phyloP scores from a whole-genome alignment of 1,284 basidiomycete genomes.

The Heterobasidion annosum region DNA sequence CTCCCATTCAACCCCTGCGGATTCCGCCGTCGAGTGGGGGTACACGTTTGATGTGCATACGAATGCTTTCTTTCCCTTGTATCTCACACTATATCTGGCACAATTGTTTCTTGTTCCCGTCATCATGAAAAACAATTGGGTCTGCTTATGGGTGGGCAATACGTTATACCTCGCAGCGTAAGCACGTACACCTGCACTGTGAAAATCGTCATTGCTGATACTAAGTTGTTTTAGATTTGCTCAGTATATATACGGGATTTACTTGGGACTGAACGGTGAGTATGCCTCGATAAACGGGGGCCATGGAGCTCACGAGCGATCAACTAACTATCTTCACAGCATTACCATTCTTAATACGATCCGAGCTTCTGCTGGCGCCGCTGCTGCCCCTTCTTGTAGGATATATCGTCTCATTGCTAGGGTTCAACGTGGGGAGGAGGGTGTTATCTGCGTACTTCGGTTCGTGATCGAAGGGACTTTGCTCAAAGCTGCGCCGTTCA shows the following conservation, averaged over 20 bases:
- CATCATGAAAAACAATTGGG: conserved; percentile 79
- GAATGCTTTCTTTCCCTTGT: conserved; percentile 91
- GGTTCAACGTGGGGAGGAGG: conserved; percentile 81
- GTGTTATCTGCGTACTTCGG: conserved; percentile 76
- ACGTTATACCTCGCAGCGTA: conserved; percentile 84
- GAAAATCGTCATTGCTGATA: background rate
- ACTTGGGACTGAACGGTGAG: conserved; percentile 78
- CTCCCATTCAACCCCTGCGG: conserved; percentile 61
- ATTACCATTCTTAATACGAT: conserved; percentile 84
- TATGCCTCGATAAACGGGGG: background rate
- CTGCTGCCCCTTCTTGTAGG: conserved; percentile 76
- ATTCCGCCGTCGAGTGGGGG: conserved; percentile 79
- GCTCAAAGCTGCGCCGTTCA: no score
- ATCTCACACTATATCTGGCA: conserved; percentile 79
- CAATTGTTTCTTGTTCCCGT: conserved; percentile 81
- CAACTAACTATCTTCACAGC: conserved; percentile 32
- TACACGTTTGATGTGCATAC: conserved; percentile 95
- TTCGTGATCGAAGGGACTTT: conserved; percentile 21
- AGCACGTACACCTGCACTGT: conserved; percentile 17
- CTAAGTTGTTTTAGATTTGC: conserved; percentile 42
- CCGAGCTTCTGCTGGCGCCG: conserved; percentile 81
- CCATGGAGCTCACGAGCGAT: conserved; percentile 3
- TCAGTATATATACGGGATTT: conserved; percentile 87
- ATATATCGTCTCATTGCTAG: conserved; percentile 80
- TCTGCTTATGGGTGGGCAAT: conserved; percentile 89